Evolutionary conservation across 345 rosid genomes (phyloP), one percentile per base, ranked within the genome.

Genomic region (Cardamine chenopodiifolia): DNA sequence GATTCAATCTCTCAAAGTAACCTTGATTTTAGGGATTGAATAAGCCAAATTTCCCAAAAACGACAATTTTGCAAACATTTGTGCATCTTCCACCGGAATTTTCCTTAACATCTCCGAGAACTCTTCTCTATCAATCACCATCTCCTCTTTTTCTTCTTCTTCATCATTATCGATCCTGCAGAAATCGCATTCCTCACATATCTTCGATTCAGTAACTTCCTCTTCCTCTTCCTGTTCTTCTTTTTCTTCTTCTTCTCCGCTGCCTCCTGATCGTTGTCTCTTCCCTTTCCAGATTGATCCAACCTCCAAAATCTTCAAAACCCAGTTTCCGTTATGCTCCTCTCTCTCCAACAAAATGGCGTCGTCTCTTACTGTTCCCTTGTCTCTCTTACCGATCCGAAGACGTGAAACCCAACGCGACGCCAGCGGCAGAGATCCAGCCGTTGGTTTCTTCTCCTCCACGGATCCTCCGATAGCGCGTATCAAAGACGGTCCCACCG

Each of bases 251-350:
- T 12, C 72, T 11, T 10, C 85, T 18, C 35, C 80, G 9, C 58
- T 79, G 19, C 73, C 55, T 31, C 70, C 71, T 53, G 72, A 63
- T 56, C 76, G 68, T 40, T 69, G 78, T 74, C 39, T 61, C 83
- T 22, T 80, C 80, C 70, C 79, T 84, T 62, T 84, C 89, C 90
- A 82, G 23, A 89, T 80, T 0, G 96, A 87, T 48, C 83, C 81
- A 20, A 90, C 89, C 20, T 85, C 92, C 84, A 95, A 78, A 86
- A 91, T 90, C 93, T 86, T 94, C 82, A 87, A 48, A n/a, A 91
- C 90, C 97, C 97, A 94, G 71, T 83, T 94, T 76, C 76, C 89
- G 18, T 83, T 81, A 10, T 66, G 68, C 40, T 77, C 84, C 45
- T 62, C 72, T 47, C 66, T 79, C 78, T 90, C 90, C 59, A 77